Evolutionary conservation across 2,329 filamentous ascomycete genomes (phyloP).

Genomic region (Aureobasidium sp.): DNA sequence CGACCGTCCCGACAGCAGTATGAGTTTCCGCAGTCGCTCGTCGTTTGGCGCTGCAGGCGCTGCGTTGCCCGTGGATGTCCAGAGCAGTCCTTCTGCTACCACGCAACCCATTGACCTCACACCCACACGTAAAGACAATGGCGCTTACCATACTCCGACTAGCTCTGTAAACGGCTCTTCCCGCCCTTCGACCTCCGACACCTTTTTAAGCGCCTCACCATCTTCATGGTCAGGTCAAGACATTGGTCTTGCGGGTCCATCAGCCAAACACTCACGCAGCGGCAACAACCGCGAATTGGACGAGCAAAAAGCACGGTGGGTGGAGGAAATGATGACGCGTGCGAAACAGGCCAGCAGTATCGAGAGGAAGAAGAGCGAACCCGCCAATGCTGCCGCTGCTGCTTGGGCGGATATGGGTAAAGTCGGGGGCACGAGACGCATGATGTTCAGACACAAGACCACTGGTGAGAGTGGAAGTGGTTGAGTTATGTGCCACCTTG

Average conservation of each 20-base stretch:
- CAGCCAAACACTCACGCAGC: constrained; percentile 38
- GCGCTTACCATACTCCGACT: neutral
- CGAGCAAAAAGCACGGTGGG: constrained; percentile 70
- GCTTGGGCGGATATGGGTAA: constrained; percentile 63
- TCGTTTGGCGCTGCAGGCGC: neutral
- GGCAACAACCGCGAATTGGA: constrained; percentile 35
- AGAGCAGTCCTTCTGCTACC: neutral
- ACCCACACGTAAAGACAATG: neutral
- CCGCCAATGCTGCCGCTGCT: neutral
- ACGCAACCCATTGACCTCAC: constrained; percentile 1
- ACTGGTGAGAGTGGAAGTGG: constrained; percentile 2
- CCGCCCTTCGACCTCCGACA: constrained; percentile 18
- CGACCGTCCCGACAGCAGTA: constrained; percentile 16
- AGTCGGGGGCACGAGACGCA: constrained; percentile 63
- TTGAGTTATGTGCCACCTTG: too few species aligned
- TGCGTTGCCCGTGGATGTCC: neutral
- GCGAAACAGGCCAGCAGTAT: constrained; percentile 63
- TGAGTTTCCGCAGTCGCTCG: constrained; percentile 13
- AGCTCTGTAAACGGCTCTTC: constrained; percentile 12
- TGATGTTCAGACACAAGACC: constrained; percentile 37
- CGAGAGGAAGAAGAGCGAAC: constrained; percentile 33
- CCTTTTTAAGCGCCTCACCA: constrained; percentile 21
- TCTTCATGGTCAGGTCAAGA: constrained; percentile 33
- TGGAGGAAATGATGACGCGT: constrained; percentile 75
- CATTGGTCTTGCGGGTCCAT: constrained; percentile 65